Percentiles rank a stretch among this genome's conserved stretches.
Conservation (phyloP, 108 stramenopile genomes). For the Cylindrotheca fusiformis region DNA sequence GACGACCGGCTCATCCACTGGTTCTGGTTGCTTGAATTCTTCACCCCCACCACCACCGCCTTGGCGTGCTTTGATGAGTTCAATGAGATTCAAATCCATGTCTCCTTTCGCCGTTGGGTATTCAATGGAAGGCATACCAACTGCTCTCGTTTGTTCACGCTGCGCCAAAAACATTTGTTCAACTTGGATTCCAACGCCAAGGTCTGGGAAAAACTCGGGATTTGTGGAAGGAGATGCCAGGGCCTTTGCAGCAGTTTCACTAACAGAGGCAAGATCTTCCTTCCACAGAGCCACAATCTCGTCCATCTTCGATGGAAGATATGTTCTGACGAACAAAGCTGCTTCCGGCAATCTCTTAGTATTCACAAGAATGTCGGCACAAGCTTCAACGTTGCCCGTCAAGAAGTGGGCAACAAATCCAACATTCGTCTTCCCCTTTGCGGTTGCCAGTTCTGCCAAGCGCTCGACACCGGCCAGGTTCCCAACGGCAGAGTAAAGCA, state of each 20-base stretch:
- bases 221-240: constrained; percentile 83
- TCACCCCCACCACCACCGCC: constrained; percentile 37
- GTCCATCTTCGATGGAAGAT: constrained; percentile 90
- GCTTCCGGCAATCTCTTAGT: constrained; percentile 96
- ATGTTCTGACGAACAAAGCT: constrained; percentile 97
- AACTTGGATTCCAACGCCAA: constrained; percentile 89
- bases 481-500: constrained; percentile 93
- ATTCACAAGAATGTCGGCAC: constrained; percentile 85
- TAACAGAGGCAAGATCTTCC: constrained; percentile 76
- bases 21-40: constrained; percentile 25
- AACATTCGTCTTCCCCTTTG: constrained; percentile 90
- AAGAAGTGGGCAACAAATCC: constrained; percentile 92
- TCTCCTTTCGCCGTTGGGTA: constrained; percentile 89
- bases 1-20: constrained; percentile 12
- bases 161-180: constrained; percentile 88
- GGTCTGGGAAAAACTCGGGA: constrained; percentile 89
- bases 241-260: constrained; percentile 89
- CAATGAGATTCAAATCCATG: constrained; percentile 85
- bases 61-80: constrained; percentile 73
- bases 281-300: constrained; percentile 94
- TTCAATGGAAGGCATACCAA: constrained; percentile 70
- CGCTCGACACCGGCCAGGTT: constrained; percentile 88
- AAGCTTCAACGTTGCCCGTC: constrained; percentile 90
- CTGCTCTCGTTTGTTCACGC: constrained; percentile 58
- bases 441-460: constrained; percentile 78